Percentiles rank a stretch among this genome's conserved stretches.
Evolutionary conservation across 208 protist species (phyloP).

Genomic region (Leishmania lainsoni): DNA sequence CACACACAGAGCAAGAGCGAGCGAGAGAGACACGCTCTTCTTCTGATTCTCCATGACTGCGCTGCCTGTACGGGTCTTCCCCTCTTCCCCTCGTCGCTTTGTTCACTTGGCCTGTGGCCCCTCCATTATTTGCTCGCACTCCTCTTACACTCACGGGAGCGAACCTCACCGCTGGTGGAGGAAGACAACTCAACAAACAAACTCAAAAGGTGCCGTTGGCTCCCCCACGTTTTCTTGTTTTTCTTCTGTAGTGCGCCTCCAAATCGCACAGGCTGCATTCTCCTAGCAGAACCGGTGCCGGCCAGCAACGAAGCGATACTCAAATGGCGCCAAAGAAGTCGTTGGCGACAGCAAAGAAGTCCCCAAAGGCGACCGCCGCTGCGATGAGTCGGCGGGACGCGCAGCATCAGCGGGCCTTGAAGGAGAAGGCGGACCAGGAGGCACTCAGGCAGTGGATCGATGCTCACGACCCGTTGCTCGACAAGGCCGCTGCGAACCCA

Average conservation of each 20-base stretch:
- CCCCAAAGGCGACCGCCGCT: constrained; percentile 10
- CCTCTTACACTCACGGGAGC: too few relatives aligned
- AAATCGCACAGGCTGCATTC: too few relatives aligned
- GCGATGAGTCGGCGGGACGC: constrained; percentile 26
- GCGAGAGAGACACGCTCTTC: too few relatives aligned
- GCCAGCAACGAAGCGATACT: background rate
- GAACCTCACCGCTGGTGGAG: too few relatives aligned
- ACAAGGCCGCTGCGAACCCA: constrained; percentile 35
- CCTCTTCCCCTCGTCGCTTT: background rate
- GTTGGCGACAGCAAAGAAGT: constrained; percentile 31
- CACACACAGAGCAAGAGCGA: background rate
- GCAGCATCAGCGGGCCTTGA: constrained; percentile 27
- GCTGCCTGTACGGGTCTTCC: background rate
- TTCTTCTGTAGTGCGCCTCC: too few relatives aligned
- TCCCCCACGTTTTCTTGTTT: too few relatives aligned
- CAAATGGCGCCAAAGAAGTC: constrained; percentile 23
- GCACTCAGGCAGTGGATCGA: constrained; percentile 57
- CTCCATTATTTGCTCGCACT: too few relatives aligned
- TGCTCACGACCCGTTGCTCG: constrained; percentile 61
- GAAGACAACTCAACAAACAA: too few relatives aligned
- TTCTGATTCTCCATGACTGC: too few relatives aligned
- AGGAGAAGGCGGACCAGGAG: constrained; percentile 36
- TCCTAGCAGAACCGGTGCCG: too few relatives aligned
- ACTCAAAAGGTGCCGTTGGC: too few relatives aligned
- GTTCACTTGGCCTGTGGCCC: too few relatives aligned